A percentile compares a stretch with the other conserved stretches of the same genome.
These are phyloP conservation scores for Saccharomyces hybrid DNA, from an alignment of 1,139 yeast species.

Conservation along the genomic window DNA sequence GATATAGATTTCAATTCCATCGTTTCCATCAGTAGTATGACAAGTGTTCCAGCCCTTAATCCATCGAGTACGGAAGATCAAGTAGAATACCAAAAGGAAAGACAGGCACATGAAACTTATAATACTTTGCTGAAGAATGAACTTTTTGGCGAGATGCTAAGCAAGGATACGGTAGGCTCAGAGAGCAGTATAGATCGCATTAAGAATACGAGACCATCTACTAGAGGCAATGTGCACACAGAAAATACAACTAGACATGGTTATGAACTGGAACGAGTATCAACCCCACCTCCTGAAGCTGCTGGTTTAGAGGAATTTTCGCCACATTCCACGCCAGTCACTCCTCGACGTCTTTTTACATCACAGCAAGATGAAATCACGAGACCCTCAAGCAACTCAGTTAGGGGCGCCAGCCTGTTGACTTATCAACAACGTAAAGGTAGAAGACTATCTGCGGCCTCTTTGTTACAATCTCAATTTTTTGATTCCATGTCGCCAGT, in stretches of 20 bases:
- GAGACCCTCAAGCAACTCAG: constrained; percentile 45
- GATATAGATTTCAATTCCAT: constrained; percentile 89
- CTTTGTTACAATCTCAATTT: constrained; percentile 64
- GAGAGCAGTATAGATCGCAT: constrained; percentile 28
- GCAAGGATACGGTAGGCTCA: constrained; percentile 18
- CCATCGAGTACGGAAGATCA: constrained; percentile 43
- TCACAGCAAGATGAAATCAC: constrained; percentile 16
- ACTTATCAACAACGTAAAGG: constrained; percentile 66
- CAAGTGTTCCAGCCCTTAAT: constrained; percentile 18
- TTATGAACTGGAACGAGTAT: neutral
- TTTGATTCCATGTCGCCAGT: constrained; percentile 68
- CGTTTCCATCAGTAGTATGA: constrained; percentile 43
- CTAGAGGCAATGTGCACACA: neutral
- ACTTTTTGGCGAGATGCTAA: constrained; percentile 75
- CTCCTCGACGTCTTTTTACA: constrained; percentile 31
- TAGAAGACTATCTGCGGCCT: constrained; percentile 46
- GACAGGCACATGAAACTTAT: constrained; percentile 82
- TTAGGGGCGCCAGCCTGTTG: constrained; percentile 45
- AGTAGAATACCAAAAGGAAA: constrained; percentile 58
- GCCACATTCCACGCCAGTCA: constrained; percentile 33
- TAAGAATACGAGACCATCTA: constrained; percentile 18
- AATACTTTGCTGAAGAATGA: constrained; percentile 82
- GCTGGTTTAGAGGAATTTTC: constrained; percentile 8
- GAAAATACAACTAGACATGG: neutral
- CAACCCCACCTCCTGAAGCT: constrained; percentile 22